Evolutionary conservation across 73 alveolate species (phyloP).

Genomic region (Paramecium caudatum): DNA sequence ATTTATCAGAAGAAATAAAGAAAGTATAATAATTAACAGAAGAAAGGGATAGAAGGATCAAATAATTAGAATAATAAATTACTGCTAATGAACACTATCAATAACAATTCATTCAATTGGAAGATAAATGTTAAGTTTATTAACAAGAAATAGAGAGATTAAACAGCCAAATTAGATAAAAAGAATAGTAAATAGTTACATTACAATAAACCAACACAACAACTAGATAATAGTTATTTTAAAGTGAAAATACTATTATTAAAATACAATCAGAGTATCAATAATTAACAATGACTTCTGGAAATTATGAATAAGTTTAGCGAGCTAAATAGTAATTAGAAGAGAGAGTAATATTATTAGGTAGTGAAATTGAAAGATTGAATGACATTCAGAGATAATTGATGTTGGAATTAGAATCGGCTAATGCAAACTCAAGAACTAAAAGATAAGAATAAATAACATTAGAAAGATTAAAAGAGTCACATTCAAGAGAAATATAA

Average conservation of each 20-base stretch:
- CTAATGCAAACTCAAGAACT: neutral
- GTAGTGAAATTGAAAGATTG: conserved; percentile 58
- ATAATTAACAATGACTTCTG: neutral
- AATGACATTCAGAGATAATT: conserved; percentile 16
- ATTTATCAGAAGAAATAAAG: conserved; percentile 25
- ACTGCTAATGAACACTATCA: neutral
- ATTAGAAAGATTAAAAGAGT: conserved; percentile 18
- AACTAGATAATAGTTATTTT: neutral
- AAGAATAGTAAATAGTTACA: neutral
- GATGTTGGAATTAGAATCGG: neutral
- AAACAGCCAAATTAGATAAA: conserved; percentile 18
- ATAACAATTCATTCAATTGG: neutral
- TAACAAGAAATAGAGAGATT: conserved; percentile 15
- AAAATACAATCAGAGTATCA: neutral
- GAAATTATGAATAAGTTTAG: neutral
- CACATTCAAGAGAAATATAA: neutral
- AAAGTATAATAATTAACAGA: neutral
- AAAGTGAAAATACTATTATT: conserved; percentile 18
- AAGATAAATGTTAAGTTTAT: neutral
- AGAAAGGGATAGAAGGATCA: conserved; percentile 47
- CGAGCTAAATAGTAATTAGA: conserved; percentile 36
- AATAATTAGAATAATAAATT: neutral
- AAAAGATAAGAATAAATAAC: conserved; percentile 29
- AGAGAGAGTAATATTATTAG: conserved; percentile 44
- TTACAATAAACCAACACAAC: neutral